These are phyloP conservation scores for Barnettozyma californica DNA, from an alignment of 805 yeast species.

Conservation along the genomic window DNA sequence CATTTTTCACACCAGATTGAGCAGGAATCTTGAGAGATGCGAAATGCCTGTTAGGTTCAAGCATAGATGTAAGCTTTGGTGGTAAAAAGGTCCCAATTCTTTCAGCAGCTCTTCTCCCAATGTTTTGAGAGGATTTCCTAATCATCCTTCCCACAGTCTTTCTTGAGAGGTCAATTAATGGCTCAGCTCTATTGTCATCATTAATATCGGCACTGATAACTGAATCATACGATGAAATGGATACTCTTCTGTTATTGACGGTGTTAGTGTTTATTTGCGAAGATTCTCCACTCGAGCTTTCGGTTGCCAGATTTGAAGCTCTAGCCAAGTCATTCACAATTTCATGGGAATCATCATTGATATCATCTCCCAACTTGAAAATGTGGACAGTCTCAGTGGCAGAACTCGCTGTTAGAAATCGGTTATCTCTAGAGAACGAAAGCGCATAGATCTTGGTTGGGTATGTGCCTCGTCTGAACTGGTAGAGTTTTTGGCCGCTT, in stretches of 20 bases:
- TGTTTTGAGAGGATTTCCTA: slow-evolving; percentile 69
- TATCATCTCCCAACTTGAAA: slow-evolving; percentile 54
- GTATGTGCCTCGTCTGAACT: slow-evolving; percentile 78
- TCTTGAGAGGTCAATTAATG: slow-evolving; percentile 65
- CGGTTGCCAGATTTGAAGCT: slow-evolving; percentile 10
- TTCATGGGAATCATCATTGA: slow-evolving; percentile 1
- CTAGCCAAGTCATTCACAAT: slow-evolving; percentile 11
- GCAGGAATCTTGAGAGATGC: slow-evolving; percentile 77
- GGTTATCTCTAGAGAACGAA: slow-evolving; percentile 65
- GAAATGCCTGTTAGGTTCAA: slow-evolving; percentile 89
- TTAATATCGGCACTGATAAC: slow-evolving; percentile 16
- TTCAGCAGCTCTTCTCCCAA: slow-evolving; percentile 80
- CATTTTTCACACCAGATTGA: slow-evolving; percentile 38
- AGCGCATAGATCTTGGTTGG: slow-evolving; percentile 76
- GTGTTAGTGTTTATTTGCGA: slow-evolving; percentile 1
- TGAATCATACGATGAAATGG: slow-evolving; percentile 24
- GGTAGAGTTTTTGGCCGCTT: slow-evolving; percentile 59
- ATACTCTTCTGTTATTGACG: slow-evolving; percentile 16
- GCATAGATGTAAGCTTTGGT: slow-evolving; percentile 67
- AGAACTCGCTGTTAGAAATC: slow-evolving; percentile 74
- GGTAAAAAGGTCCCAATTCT: slow-evolving; percentile 87
- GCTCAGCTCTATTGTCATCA: slow-evolving; percentile 36
- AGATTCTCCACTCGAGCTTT: slow-evolving; percentile 20
- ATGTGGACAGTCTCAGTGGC: slow-evolving; percentile 92
- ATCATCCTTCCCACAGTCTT: slow-evolving; percentile 71